These are phyloP conservation scores for Fraxinus sp. DNA, from an alignment of 305 asterid genomes.

Conservation along the genomic window DNA sequence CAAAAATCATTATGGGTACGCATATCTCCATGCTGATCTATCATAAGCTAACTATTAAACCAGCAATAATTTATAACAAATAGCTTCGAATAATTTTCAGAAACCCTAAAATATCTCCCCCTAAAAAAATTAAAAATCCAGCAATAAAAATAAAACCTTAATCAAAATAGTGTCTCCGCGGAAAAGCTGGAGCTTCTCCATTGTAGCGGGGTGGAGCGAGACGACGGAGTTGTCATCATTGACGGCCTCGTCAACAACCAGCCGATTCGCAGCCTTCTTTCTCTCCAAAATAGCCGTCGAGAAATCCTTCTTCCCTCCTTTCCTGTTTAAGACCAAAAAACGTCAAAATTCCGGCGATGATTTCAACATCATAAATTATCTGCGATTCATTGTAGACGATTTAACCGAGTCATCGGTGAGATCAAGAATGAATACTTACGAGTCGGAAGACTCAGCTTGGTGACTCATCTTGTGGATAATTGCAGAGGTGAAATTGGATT, in stretches of 20 bases:
- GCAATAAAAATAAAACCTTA: constrained; percentile 27
- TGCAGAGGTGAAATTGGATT: background rate
- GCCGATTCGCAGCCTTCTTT: constrained; percentile 45
- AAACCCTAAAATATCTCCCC: background rate
- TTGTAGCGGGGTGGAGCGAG: constrained; percentile 44
- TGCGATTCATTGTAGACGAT: background rate
- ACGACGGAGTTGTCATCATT: constrained; percentile 52
- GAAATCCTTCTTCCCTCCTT: constrained; percentile 40
- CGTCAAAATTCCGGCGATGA: constrained; percentile 5
- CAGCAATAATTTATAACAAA: background rate
- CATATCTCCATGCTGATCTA: background rate
- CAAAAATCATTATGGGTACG: background rate
- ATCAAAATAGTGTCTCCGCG: constrained; percentile 33
- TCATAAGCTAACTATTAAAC: background rate
- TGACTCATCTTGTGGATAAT: constrained; percentile 28
- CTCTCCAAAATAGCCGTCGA: constrained; percentile 45
- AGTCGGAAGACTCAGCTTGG: constrained; percentile 43
- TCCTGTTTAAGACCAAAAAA: constrained; percentile 19
- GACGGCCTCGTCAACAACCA: constrained; percentile 50
- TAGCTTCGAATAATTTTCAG: background rate
- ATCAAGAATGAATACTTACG: constrained; percentile 25
- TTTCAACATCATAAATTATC: background rate
- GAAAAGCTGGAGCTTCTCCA: constrained; percentile 45
- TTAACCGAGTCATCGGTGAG: background rate
- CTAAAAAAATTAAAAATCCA: background rate